phyloP scores from a whole-genome alignment of 1,284 basidiomycete genomes.

The Papiliotrema fonsecae region DNA sequence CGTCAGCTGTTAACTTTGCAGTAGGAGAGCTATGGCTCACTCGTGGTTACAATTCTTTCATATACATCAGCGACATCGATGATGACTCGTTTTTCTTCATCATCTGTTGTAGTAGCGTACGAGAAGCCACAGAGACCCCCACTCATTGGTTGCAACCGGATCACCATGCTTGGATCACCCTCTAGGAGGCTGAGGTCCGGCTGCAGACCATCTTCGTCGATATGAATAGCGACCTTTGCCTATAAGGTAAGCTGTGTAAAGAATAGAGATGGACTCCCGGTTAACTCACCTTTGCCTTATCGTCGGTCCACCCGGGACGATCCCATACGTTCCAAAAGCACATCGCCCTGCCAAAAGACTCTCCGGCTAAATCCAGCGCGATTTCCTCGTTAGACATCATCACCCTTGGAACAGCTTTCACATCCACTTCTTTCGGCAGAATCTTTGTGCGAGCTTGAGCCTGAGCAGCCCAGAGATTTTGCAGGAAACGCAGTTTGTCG shows the following conservation, averaged over 20 bases:
- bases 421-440: slow-evolving; percentile 52
- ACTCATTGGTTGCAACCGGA: slow-evolving; percentile 65
- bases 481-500: slow-evolving; percentile 76
- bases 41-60: slow-evolving; percentile 68
- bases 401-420: slow-evolving; percentile 50
- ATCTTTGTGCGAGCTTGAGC: slow-evolving; percentile 64
- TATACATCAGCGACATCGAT: slow-evolving; percentile 70
- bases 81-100: slow-evolving; percentile 60
- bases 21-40: slow-evolving; percentile 52
- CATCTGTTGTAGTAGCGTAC: slow-evolving; percentile 53
- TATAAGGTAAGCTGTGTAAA: slow-evolving; percentile 38
- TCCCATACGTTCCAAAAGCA: slow-evolving; percentile 83
- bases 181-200: slow-evolving; percentile 66
- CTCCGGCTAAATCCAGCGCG: slow-evolving; percentile 61
- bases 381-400: slow-evolving; percentile 58
- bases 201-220: slow-evolving; percentile 60
- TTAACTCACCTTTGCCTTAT: slow-evolving; percentile 64
- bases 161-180: slow-evolving; percentile 63
- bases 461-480: slow-evolving; percentile 79
- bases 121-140: slow-evolving; percentile 65
- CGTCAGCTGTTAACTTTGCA: slow-evolving; percentile 11
- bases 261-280: neutral
- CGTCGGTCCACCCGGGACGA: slow-evolving; percentile 65
- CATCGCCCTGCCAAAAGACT: slow-evolving; percentile 58
- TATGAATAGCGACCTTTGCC: slow-evolving; percentile 82